Base-by-base conservation (phyloP, 108 stramenopile species). In the Conticribra weissflogii region DNA sequence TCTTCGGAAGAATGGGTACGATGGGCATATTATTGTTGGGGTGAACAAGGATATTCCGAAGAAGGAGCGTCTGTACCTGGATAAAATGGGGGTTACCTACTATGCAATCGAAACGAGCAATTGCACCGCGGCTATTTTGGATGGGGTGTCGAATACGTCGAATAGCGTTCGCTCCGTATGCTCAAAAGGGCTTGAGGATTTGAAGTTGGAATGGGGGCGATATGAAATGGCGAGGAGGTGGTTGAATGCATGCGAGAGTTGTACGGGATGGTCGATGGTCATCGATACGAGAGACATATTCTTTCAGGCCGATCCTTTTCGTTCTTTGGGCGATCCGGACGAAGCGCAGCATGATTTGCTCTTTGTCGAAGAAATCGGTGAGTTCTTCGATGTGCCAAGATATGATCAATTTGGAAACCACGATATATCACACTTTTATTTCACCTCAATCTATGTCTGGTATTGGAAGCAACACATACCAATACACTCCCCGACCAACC, bases 291-390 rank as follows among this genome's bases (percentile, higher is more conserved):
- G 88, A 18, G 91, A 92, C 54, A 64, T 87, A 0, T 83, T 85
- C 48, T 92, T 92, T 57, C 91, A 92, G 32, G 18, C 51, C n/a
- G 83, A 92, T 82, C 91, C 91, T 2, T 92, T 92, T 57, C 85
- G 78, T 45, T 62, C 68, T 0, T 56, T 76, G 27, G 88, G 79
- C 24, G 58, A 80, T 52, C 77, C 86, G 27, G 4, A 48, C 21
- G 58, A 57, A 24, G 83, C 88, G 9, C 41, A 2, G 21, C 86
- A 87, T 27, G 59, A 89, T 22, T 85, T 88, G 34, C 69, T 92
- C 9, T 88, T 88, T 67, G 76, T 86, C 31, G 91, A 92, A 59
- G 82, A 86, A 59, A 44, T 73, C 5, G 36, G 36, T 41, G 36
- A 41, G 36, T 41, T 41, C 5, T 41, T 41, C 5, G 12, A 41